Evolutionary conservation across 2,329 filamentous ascomycete genomes (phyloP), one percentile per base, ranked within the genome.

Genomic region (Trichoderma harzianum): DNA sequence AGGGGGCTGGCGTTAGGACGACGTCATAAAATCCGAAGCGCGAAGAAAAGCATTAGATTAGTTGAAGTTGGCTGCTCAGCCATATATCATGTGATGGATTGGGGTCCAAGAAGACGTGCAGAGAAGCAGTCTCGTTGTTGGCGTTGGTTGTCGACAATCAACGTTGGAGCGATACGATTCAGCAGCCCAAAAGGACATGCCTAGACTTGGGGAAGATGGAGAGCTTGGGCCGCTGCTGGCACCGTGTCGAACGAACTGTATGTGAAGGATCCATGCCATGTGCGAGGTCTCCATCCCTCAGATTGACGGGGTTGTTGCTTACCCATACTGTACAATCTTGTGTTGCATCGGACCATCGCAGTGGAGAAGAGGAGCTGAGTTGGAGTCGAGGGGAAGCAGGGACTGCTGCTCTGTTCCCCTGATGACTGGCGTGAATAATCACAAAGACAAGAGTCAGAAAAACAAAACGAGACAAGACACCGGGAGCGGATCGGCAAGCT

Each of bases 291-390:
- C 43, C 67, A 70, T 64, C 32, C 51, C 39, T 51, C 34, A 63
- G 16, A 30, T 63, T 39, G 58, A 64, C 12, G 16, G 18, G 34
- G 47, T 26, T 34, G 21, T 12, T 39, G 64, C 30, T 34, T 53
- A 53, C 34, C 28, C 24, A 60, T 24, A 69, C 57, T 21, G 36
- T 57, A 43, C 32, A 55, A 55, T 55, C 60, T 70, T 26, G 68
- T 30, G 68, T 64, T 64, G 47, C 60, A 70, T 70, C 60, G 68
- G 68, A 57, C 60, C 68, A 64, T 70, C 32, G 58, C 43, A 12
- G 60, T 57, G 68, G 68, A 64, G 68, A 57, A 24, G 26, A 43
- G 43, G 32, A 67, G 68, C 68, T 63, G 68, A 55, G 32, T 64
- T 70, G 58, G 68, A 64, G 67, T 34, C 21, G 5, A 36, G 24